Evolutionary conservation across 805 yeast species (phyloP).

Genomic region (Lipomyces japonicus): DNA sequence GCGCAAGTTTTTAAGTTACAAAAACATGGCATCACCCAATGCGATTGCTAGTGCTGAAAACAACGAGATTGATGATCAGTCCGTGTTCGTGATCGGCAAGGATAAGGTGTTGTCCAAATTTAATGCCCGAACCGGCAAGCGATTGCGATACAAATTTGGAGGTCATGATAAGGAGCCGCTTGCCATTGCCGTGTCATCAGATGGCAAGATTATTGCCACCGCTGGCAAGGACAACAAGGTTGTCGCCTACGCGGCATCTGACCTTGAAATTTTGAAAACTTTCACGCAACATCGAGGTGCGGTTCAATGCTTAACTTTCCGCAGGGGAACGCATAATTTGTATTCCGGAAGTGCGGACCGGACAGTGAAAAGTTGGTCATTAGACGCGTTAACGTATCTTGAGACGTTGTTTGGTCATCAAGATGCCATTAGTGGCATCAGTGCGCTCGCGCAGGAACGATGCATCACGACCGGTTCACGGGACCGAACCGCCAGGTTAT

Average conservation of each 20-base stretch:
- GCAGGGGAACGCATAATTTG: conserved; percentile 76
- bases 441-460: conserved; percentile 79
- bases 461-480: conserved; percentile 95
- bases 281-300: conserved; percentile 70
- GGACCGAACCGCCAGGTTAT: conserved; percentile 89
- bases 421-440: conserved; percentile 76
- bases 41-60: conserved; percentile 7
- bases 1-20: conserved; percentile 13
- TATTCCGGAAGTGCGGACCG: conserved; percentile 92
- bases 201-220: conserved; percentile 83
- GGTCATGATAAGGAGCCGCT: conserved; percentile 77
- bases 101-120: conserved; percentile 78
- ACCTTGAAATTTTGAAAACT: conserved; percentile 68
- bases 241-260: conserved; percentile 81
- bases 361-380: conserved; percentile 79
- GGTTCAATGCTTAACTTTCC: conserved; percentile 69
- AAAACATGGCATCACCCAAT: conserved; percentile 12
- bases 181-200: conserved; percentile 77
- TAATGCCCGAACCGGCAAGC: conserved; percentile 63
- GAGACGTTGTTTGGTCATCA: conserved; percentile 95
- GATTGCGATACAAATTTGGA: conserved; percentile 50
- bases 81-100: conserved; percentile 76
- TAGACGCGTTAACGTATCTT: conserved; percentile 81
- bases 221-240: conserved; percentile 84
- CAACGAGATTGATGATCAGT: conserved; percentile 53